Evolutionary conservation across 306 rosid genomes (phyloP).

Genomic region (Medicago lupulina): DNA sequence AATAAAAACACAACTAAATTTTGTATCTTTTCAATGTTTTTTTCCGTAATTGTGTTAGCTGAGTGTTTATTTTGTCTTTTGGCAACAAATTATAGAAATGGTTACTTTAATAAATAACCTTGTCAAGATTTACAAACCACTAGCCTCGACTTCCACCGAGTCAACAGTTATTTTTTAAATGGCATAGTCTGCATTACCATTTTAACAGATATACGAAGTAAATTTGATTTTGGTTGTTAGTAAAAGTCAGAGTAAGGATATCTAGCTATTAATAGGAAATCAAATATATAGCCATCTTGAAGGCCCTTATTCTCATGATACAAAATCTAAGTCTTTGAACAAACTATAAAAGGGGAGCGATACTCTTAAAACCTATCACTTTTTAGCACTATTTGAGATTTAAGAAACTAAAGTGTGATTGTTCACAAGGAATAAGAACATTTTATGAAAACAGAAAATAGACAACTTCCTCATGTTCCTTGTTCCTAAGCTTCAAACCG

Average conservation of each 20-base stretch:
- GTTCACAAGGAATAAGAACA: slow-evolving; percentile 28
- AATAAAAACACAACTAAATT: background rate
- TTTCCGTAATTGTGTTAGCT: background rate
- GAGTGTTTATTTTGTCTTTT: background rate
- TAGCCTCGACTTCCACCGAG: slow-evolving; percentile 1
- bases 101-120: too few species aligned
- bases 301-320: background rate
- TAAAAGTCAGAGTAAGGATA: background rate
- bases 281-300: background rate
- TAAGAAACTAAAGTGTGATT: slow-evolving; percentile 1
- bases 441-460: slow-evolving; percentile 16
- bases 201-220: background rate
- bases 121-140: background rate
- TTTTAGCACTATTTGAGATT: background rate
- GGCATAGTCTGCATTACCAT: background rate
- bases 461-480: slow-evolving; percentile 4
- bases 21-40: background rate
- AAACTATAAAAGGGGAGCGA: background rate
- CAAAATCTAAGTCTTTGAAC: background rate
- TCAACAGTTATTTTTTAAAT: background rate
- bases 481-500: slow-evolving; percentile 19
- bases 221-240: slow-evolving; percentile 16
- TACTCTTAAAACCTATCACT: background rate
- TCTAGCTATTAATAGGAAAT: background rate
- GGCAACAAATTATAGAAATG: too few species aligned